Base-by-base conservation (phyloP, 2,329 filamentous ascomycete genomes). In the Akanthomyces lecanii region DNA sequence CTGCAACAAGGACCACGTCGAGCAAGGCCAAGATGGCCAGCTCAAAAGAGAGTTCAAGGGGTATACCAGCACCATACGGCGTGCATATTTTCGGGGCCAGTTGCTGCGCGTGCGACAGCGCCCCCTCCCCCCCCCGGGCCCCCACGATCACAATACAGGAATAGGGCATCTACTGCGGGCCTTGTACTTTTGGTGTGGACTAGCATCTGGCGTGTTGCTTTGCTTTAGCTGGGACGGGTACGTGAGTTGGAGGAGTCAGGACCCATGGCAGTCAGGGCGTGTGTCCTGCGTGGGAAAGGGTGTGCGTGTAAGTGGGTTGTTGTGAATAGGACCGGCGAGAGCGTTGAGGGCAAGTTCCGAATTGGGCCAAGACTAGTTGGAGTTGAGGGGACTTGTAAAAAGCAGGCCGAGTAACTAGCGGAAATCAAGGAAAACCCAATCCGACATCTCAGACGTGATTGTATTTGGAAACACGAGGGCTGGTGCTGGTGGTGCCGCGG, bases 1-100 rank as follows among this genome's bases (percentile, higher is more conserved):
- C 5, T 14, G 55, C 28, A 38, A 51, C 55, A 47, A 30, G 42
- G 55, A 58, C 55, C 55, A 48, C 25, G 42, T 4, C 16, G 7
- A 47, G 56, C 30, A 36, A 28, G 33, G 21, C n/a, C 57, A 60
- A 50, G 33, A 28, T 50, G 21, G 36, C 47, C 53, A 57, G 61
- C 61, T 50, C 61, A 63, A 57, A 63, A 58, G 61, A 63, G 52
- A 57, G 61, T 63, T 63, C 61, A 57, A 63, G 61, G 61, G 61
- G 61, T 52, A 62, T 52, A 51, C 10, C 14, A 57, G 44, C 14
- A 40, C 38, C 11, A 40, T 18, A 16, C 51, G 55, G 61, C 48
- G 38, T 61, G 58, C 48, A 61, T 47, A 53, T 61, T 53, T 53
- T 53, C 38, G 58, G 48, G 58, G 38, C 48, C 58, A 21, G 28